A percentile compares a stretch with the other conserved stretches of the same genome.
These are phyloP conservation scores for Allium fistulosum DNA, from an alignment of 106 monocot genomes.

Conservation along the genomic window DNA sequence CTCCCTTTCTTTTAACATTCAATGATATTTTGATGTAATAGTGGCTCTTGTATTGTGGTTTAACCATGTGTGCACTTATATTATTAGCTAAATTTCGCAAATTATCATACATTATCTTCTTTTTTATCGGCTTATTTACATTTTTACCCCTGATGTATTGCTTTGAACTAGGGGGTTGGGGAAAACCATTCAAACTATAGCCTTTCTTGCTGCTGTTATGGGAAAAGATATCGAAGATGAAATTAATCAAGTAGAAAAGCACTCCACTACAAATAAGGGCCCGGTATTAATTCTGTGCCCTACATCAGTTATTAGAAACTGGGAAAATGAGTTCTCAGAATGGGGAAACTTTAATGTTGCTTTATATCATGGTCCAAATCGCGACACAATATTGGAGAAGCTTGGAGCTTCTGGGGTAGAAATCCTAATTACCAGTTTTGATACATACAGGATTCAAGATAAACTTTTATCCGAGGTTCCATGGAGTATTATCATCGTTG, in stretches of 20 bases:
- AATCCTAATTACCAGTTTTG: conserved; percentile 88
- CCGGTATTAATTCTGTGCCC: conserved; percentile 85
- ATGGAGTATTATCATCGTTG: conserved; percentile 84
- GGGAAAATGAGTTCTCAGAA: conserved; percentile 86
- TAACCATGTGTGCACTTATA: too few relatives aligned
- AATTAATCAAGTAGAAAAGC: conserved; percentile 3
- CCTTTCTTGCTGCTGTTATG: conserved; percentile 76
- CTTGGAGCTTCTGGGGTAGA: conserved; percentile 41
- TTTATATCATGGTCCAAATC: conserved; percentile 90
- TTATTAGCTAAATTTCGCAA: too few relatives aligned
- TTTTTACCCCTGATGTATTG: conserved; percentile 6
- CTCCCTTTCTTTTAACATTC: too few relatives aligned
- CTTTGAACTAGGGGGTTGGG: conserved; percentile 76
- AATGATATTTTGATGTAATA: too few relatives aligned
- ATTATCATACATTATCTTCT: not conserved
- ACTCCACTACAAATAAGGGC: conserved; percentile 14
- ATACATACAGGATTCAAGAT: conserved; percentile 83
- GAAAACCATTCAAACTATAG: conserved; percentile 94
- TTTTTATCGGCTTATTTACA: not conserved
- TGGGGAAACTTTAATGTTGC: conserved; percentile 70
- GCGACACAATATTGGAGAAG: conserved; percentile 76
- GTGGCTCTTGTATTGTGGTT: too few relatives aligned
- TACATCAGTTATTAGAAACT: conserved; percentile 89
- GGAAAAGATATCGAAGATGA: conserved; percentile 40
- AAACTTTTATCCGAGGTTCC: conserved; percentile 44